Base-by-base conservation (phyloP, 345 rosid genomes). In the Populus euphratica region DNA sequence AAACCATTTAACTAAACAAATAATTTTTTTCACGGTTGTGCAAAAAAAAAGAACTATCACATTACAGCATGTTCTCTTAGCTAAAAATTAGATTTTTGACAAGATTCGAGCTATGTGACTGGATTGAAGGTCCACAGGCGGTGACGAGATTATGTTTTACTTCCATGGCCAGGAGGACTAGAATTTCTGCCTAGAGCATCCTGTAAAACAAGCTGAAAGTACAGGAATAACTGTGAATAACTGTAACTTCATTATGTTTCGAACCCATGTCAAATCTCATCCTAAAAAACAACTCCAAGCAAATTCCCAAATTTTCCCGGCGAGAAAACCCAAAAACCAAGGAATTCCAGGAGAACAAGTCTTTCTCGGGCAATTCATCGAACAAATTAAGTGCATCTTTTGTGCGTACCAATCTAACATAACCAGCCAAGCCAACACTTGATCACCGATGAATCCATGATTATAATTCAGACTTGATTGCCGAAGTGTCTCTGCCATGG, bases 371-470 rank as follows among this genome's bases (percentile, higher is more conserved):
- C 85, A 91, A 85, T 91, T 92, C 91, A 77, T 86, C 92, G 83
- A 33, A 33, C 5, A 4, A 33, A 4, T 33, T 33, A 33, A 33
- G 36, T 33, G 36, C 36, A 33, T 4, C 36, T 33, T 33, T 33
- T 33, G 36, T 33, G 36, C 36, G 35, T 33, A 33, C 36, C 36
- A 33, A 33, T 33, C 5, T 33, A 33, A 33, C 36, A 66, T 91
- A 91, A 39, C 73, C 31, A 0, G 87, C 70, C 33, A 90, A 0
- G 87, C 70, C 33, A 90, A 89, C 41, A 90, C 69, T 76, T 89
- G 93, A 78, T 91, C 94, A 36, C 93, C 94, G 33, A 91, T 76
- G 76, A 89, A 93, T 4, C 93, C 96, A 35, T 89, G 89, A 33
- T 86, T 78, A 76, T 87, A 93, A 82, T 75, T 84, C 71, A 9